Percentiles rank a stretch among this genome's conserved stretches.
phyloP scores from a whole-genome alignment of 495 filamentous ascomycete species.

The Amorphotheca resinae region DNA sequence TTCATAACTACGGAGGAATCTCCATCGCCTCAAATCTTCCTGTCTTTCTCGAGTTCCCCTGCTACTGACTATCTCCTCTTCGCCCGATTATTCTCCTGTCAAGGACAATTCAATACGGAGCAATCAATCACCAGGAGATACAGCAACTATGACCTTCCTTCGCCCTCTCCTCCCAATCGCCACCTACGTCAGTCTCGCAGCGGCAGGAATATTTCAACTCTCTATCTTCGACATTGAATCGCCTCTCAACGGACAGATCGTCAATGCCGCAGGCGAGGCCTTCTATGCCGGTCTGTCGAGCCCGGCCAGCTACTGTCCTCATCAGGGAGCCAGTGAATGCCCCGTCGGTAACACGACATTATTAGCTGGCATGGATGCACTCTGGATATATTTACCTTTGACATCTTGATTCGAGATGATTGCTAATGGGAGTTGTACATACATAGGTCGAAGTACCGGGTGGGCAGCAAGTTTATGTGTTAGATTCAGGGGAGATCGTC shows the following conservation, averaged over 20 bases:
- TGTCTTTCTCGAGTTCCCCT: too few relatives aligned
- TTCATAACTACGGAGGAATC: neutral
- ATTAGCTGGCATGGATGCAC: conserved; percentile 3
- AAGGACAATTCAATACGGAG: too few relatives aligned
- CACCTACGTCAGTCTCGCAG: neutral
- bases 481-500: conserved; percentile 38
- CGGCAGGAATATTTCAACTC: conserved; percentile 3
- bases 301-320: conserved; percentile 13
- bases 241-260: conserved; percentile 3
- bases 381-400: conserved; percentile 4
- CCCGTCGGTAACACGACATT: conserved; percentile 2
- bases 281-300: conserved; percentile 8
- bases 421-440: neutral
- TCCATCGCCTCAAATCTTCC: too few relatives aligned
- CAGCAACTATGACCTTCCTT: conserved; percentile 2
- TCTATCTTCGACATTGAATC: conserved; percentile 1
- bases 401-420: neutral
- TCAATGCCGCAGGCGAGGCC: conserved; percentile 8
- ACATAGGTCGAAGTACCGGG: conserved; percentile 51
- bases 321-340: neutral
- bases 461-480: conserved; percentile 53
- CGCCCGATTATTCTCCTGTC: neutral
- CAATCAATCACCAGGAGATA: too few relatives aligned
- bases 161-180: neutral
- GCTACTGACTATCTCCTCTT: neutral